A percentile compares a stretch with the other conserved stretches of the same genome.
Evolutionary conservation across 345 rosid species (phyloP).

Genomic region (Laguncularia racemosa): DNA sequence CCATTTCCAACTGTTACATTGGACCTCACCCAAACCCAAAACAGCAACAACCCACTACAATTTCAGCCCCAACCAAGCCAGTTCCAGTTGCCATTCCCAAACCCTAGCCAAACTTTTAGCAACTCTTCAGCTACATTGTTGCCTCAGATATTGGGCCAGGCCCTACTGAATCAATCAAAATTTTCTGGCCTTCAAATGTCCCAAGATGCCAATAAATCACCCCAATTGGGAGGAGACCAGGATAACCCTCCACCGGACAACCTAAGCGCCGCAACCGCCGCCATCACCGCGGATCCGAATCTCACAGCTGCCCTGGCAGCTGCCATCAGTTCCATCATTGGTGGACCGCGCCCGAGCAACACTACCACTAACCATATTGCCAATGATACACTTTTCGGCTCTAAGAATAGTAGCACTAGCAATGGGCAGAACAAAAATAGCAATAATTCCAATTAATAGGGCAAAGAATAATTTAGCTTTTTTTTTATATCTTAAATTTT

Average conservation of each 20-base stretch:
- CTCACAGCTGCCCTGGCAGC: slow-evolving; percentile 69
- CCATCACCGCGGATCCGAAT: slow-evolving; percentile 51
- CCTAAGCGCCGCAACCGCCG: slow-evolving; percentile 12
- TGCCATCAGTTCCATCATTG: slow-evolving; percentile 51
- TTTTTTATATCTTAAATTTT: not conserved
- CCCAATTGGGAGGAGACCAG: slow-evolving; percentile 17
- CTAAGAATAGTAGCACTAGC: slow-evolving; percentile 18
- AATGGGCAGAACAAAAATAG: slow-evolving; percentile 9
- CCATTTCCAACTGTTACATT: slow-evolving; percentile 94
- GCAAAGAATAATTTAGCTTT: slow-evolving; percentile 14
- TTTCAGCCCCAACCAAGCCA: slow-evolving; percentile 30
- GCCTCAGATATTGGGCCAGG: slow-evolving; percentile 62
- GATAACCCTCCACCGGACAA: too few relatives aligned
- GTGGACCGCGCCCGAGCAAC: slow-evolving; percentile 23
- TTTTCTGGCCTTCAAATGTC: slow-evolving; percentile 62
- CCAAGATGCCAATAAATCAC: slow-evolving; percentile 22
- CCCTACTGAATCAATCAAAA: slow-evolving; percentile 48
- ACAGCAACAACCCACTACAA: slow-evolving; percentile 24
- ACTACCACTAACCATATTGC: slow-evolving; percentile 16
- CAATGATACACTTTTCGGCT: not conserved
- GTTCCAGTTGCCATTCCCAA: slow-evolving; percentile 36
- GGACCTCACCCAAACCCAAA: slow-evolving; percentile 60
- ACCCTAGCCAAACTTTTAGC: slow-evolving; percentile 18
- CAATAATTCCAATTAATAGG: slow-evolving; percentile 23
- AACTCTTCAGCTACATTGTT: slow-evolving; percentile 22